Base-by-base conservation (phyloP, 345 rosid species). In the Moricandia moricandioides region DNA sequence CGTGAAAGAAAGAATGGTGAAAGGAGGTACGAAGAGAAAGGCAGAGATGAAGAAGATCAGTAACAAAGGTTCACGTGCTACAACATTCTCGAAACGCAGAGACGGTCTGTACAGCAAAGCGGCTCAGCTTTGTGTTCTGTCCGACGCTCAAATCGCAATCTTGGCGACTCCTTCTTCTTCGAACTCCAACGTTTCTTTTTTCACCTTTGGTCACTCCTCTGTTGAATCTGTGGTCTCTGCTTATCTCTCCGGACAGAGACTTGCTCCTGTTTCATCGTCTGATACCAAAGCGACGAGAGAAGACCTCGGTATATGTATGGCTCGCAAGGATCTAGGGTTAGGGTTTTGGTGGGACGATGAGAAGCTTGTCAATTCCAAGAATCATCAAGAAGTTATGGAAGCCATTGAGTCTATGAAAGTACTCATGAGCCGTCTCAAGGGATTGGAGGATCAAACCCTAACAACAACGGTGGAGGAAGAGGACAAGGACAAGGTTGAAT, bases 151-250 rank as follows among this genome's bases (percentile, higher is more conserved):
- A 12, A 60, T 68, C 4, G 73, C 68, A 0, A 27, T 75, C 16
- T 35, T 75, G 1, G 47, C 34, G 5, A 56, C 67, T 1, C 61
- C 78, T 10, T 6, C 17, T 21, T 73, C 70, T 16, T 24, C 77
- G 0, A 13, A 65, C 2, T 65, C 65, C 1, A 12, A 57, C 24
- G 52, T 16, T 3, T 45, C 72, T 2, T 58, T 67, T 27, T 67
- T 13, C 62, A 43, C 73, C 4, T 75, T 45, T 1, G 73, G 78
- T 1, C 73, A 59, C 14, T 60, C 78, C 10, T 67, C 73, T 7
- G 67, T 51, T 0, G 40, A 63, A 2, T 1, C 6, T 16, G 63
- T 72, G 7, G 76, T 72, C 4, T 8, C 51, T 0, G 27, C 70
- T 35, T 63, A n/a, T 24, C 69, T 72, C 54, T 0, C 45, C 3